Percentiles rank a stretch among this genome's conserved stretches.
These are phyloP conservation scores for Fraxinus floribunda DNA, from an alignment of 305 asterid genomes.

Conservation along the genomic window DNA sequence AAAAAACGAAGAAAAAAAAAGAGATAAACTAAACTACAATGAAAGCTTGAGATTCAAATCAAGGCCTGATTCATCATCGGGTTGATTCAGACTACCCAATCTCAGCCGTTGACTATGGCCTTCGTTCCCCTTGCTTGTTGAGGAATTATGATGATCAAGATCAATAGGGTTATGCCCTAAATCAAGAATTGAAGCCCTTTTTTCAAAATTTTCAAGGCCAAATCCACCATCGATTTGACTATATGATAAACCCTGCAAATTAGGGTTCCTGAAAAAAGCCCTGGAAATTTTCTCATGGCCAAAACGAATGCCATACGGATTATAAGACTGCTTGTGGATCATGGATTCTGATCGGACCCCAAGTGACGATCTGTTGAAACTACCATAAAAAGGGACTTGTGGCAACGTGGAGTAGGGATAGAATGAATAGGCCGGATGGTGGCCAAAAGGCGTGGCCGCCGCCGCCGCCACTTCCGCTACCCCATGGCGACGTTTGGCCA, in stretches of 20 bases:
- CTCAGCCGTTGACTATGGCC: conserved; percentile 19
- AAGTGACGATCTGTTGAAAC: conserved; percentile 29
- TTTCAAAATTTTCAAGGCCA: conserved; percentile 27
- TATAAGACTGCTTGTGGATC: conserved; percentile 41
- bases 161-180: conserved; percentile 20
- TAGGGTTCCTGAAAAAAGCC: conserved; percentile 29
- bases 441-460: conserved; percentile 29
- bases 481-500: conserved; percentile 50
- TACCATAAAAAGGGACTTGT: conserved; percentile 31
- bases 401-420: conserved; percentile 39
- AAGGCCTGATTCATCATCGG: conserved; percentile 32
- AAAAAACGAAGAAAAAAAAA: background rate
- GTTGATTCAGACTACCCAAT: conserved; percentile 9
- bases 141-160: background rate
- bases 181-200: conserved; percentile 20
- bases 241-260: conserved; percentile 17
- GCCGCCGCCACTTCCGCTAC: conserved; percentile 31
- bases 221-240: conserved; percentile 16
- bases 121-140: conserved; percentile 7
- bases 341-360: conserved; percentile 45
- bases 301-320: conserved; percentile 17
- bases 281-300: conserved; percentile 32
- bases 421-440: conserved; percentile 35
- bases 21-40: background rate
- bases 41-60: conserved; percentile 64